phyloP scores from a whole-genome alignment of 2,329 filamentous ascomycete genomes.

The Tolypocladium endophyticum region DNA sequence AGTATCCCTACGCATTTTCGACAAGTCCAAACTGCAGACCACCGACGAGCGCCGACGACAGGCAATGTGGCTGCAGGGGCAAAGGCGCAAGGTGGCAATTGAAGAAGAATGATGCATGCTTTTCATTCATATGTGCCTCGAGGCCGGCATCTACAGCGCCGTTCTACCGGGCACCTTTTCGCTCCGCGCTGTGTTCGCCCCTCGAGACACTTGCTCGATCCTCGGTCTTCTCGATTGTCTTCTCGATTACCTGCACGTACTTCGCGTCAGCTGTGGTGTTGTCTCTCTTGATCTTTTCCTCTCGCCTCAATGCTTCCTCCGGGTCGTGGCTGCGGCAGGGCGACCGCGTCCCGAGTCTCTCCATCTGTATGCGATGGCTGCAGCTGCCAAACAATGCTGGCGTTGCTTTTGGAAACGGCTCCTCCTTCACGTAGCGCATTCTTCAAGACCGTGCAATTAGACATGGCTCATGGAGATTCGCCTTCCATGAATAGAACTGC shows the following conservation, averaged over 20 bases:
- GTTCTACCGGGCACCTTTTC: background rate
- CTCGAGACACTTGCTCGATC: background rate
- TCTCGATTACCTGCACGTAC: background rate
- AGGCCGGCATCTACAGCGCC: background rate
- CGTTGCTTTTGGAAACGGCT: constrained; percentile 2
- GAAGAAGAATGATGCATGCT: background rate
- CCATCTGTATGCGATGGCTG: constrained; percentile 1
- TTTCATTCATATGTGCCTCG: background rate
- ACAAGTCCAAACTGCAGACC: no score
- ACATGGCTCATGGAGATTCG: constrained; percentile 2
- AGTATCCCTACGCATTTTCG: background rate
- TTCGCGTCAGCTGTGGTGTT: background rate
- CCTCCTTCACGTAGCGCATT: background rate
- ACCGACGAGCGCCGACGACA: background rate
- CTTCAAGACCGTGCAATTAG: constrained; percentile 2
- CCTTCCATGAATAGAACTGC: background rate
- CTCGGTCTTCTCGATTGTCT: background rate
- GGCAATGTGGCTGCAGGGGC: background rate
- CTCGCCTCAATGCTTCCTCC: background rate
- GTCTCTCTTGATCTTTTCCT: background rate
- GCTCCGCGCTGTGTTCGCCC: background rate
- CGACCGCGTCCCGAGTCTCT: background rate
- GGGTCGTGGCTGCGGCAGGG: background rate
- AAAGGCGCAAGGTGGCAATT: background rate
- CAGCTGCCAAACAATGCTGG: background rate